Percentiles rank a stretch among this genome's conserved stretches.
Conservation (phyloP, 495 filamentous ascomycete genomes). For the Amorphotheca resinae region DNA sequence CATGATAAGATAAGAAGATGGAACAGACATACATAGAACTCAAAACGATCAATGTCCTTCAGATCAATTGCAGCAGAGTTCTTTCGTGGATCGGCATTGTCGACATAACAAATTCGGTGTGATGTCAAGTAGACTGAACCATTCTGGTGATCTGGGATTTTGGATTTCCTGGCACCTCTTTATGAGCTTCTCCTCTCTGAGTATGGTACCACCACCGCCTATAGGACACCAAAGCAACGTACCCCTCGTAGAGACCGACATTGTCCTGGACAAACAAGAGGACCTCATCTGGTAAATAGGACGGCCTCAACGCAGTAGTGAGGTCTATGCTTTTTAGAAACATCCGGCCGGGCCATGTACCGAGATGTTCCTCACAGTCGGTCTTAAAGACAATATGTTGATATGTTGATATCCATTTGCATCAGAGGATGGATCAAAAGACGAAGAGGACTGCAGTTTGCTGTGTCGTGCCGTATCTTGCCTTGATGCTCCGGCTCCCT, state of each 20-base stretch:
- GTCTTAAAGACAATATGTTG: neutral
- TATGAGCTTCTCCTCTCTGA: neutral
- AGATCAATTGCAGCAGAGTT: slow-evolving; percentile 76
- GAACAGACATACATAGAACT: slow-evolving; percentile 58
- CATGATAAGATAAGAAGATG: neutral
- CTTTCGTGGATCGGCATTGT: slow-evolving; percentile 75
- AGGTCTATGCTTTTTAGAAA: slow-evolving; percentile 90
- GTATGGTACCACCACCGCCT: too few species aligned
- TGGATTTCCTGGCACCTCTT: slow-evolving; percentile 59
- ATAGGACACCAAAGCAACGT: too few species aligned
- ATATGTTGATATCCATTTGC: neutral
- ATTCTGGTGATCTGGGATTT: slow-evolving; percentile 87
- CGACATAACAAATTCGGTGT: slow-evolving; percentile 89
- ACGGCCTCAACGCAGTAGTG: slow-evolving; percentile 86
- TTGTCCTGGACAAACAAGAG: slow-evolving; percentile 93
- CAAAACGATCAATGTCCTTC: slow-evolving; percentile 80
- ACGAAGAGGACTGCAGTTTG: too few species aligned
- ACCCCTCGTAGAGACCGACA: slow-evolving; percentile 97
- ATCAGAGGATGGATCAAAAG: neutral
- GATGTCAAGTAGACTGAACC: slow-evolving; percentile 94
- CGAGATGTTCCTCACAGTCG: neutral
- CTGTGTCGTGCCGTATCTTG: neutral
- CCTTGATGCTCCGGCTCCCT: neutral
- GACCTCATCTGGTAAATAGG: slow-evolving; percentile 76
- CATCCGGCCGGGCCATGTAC: slow-evolving; percentile 57